Evolutionary conservation across 2,329 filamentous ascomycete genomes (phyloP).

Genomic region (Colletotrichum magnum): DNA sequence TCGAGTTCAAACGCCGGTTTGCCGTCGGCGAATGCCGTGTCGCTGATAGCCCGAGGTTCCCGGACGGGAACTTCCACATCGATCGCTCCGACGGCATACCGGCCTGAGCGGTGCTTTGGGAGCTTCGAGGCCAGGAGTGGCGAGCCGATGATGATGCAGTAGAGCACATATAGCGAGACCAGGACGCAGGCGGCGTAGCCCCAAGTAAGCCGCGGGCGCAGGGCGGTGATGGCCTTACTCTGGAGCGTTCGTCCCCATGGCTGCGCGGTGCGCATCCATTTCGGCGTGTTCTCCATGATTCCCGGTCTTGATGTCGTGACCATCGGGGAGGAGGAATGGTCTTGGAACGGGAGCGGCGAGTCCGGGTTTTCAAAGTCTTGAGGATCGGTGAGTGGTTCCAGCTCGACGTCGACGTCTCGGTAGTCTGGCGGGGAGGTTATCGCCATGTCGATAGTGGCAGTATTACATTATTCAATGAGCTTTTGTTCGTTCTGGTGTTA

Average conservation of each 20-base stretch:
- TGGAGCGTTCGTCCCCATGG: conserved; percentile 1
- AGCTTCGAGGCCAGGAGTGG: conserved; percentile 61
- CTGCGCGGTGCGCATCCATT: conserved; percentile 28
- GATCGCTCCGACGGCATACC: conserved; percentile 60
- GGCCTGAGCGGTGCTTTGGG: conserved; percentile 58
- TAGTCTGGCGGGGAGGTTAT: neutral
- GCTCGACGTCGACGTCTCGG: conserved; percentile 30
- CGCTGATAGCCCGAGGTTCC: conserved; percentile 48
- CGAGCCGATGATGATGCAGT: conserved; percentile 55
- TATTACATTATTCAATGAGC: neutral
- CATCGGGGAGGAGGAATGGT: neutral
- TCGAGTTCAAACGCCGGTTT: conserved; percentile 60
- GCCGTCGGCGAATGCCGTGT: conserved; percentile 52
- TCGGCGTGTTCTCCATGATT: conserved; percentile 6
- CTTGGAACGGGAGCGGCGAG: conserved; percentile 20
- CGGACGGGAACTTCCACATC: conserved; percentile 62
- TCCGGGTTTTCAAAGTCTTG: conserved; percentile 17
- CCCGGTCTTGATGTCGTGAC: neutral
- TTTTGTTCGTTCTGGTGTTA: neutral
- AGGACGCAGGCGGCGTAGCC: conserved; percentile 51
- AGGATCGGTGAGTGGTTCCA: conserved; percentile 14
- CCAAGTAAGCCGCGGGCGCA: conserved; percentile 52
- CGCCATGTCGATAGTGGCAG: neutral
- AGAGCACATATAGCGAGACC: conserved; percentile 52
- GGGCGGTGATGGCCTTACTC: neutral